These are phyloP conservation scores for Daldinia sp. DNA, from an alignment of 2,329 filamentous ascomycete genomes.

Conservation along the genomic window DNA sequence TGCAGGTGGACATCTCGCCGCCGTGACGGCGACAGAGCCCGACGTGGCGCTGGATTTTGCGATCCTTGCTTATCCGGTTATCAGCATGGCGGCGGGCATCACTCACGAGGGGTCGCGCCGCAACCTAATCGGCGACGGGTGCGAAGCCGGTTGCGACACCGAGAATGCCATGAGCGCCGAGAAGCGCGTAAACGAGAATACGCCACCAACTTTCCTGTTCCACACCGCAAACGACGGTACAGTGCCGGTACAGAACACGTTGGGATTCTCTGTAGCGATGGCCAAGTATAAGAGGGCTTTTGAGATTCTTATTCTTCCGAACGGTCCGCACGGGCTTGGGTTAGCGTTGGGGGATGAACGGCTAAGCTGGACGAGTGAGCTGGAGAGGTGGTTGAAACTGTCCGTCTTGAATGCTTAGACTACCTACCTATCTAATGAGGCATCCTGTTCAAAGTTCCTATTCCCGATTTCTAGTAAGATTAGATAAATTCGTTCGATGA, in stretches of 20 bases:
- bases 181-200: slow-evolving; percentile 36
- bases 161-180: slow-evolving; percentile 39
- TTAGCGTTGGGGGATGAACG: slow-evolving; percentile 39
- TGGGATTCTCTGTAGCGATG: slow-evolving; percentile 43
- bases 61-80: slow-evolving; percentile 42
- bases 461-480: not conserved
- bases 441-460: slow-evolving; percentile 43
- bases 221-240: slow-evolving; percentile 44
- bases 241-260: slow-evolving; percentile 43
- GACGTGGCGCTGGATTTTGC: slow-evolving; percentile 35
- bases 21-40: slow-evolving; percentile 32
- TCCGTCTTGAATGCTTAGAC: slow-evolving; percentile 19
- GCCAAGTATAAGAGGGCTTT: slow-evolving; percentile 36
- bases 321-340: slow-evolving; percentile 43
- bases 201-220: slow-evolving; percentile 50
- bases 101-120: slow-evolving; percentile 33
- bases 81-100: slow-evolving; percentile 34
- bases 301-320: slow-evolving; percentile 42
- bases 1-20: slow-evolving; percentile 40
- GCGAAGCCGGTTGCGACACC: not conserved
- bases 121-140: slow-evolving; percentile 36
- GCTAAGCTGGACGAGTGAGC: slow-evolving; percentile 41
- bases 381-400: slow-evolving; percentile 42
- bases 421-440: slow-evolving; percentile 44
- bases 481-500: too few relatives aligned